phyloP scores from a whole-genome alignment of 2,329 filamentous ascomycete genomes.

The Fusarium sp. region DNA sequence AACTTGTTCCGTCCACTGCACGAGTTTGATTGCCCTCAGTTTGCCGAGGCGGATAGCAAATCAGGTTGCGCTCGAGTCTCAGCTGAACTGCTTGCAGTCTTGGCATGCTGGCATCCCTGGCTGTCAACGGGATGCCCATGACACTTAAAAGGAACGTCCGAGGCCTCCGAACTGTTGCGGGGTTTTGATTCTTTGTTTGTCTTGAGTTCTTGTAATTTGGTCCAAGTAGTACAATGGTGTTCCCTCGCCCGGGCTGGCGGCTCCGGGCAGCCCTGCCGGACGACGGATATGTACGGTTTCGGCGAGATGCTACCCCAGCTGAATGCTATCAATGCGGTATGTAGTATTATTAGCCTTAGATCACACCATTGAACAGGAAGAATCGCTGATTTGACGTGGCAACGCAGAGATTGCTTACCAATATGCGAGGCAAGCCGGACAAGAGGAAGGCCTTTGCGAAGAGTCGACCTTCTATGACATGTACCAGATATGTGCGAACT shows the following conservation, averaged over 20 bases:
- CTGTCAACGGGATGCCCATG: neutral
- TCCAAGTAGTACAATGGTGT: neutral
- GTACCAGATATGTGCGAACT: neutral
- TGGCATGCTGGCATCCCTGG: constrained; percentile 6
- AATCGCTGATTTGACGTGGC: neutral
- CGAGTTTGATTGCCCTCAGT: constrained; percentile 1
- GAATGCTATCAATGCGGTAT: neutral
- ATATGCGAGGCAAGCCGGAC: neutral
- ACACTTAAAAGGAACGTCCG: neutral
- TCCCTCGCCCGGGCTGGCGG: neutral
- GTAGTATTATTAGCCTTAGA: no score
- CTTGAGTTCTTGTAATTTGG: neutral
- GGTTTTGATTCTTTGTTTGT: neutral
- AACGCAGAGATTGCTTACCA: neutral
- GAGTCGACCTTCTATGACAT: neutral
- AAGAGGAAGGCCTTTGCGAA: neutral
- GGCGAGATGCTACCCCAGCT: neutral
- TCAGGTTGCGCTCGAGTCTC: constrained; percentile 3
- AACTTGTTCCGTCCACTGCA: no score
- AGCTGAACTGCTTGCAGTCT: constrained; percentile 8
- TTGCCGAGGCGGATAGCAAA: constrained; percentile 5
- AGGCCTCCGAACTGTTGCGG: neutral
- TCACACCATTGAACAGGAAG: neutral
- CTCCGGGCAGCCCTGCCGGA: neutral
- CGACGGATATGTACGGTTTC: neutral